These are phyloP conservation scores for Fragilaria crotonensis DNA, from an alignment of 108 stramenopile genomes.

Conservation along the genomic window DNA sequence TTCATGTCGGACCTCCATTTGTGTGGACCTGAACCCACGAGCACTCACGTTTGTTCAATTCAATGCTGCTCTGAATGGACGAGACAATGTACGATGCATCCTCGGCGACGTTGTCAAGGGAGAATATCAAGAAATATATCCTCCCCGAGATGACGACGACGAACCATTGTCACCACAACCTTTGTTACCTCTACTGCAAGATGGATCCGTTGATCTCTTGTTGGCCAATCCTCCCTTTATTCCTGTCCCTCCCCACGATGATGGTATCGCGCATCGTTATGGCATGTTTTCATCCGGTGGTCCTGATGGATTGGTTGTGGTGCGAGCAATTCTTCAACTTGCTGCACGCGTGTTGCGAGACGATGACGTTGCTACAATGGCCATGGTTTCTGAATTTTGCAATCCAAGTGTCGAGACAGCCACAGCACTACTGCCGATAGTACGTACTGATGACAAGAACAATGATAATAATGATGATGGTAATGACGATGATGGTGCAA, in stretches of 20 bases:
- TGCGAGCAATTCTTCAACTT: conserved; percentile 39
- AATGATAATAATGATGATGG: not conserved
- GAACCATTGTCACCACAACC: too few species aligned
- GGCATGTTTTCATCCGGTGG: conserved; percentile 75
- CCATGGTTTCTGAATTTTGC: conserved; percentile 77
- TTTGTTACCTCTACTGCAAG: too few species aligned
- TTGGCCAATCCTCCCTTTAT: conserved; percentile 88
- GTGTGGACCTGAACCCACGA: conserved; percentile 61
- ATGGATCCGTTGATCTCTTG: conserved; percentile 49
- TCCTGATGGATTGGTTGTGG: conserved; percentile 51
- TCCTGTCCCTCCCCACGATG: conserved; percentile 59
- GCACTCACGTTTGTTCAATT: conserved; percentile 54
- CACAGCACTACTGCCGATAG: not conserved
- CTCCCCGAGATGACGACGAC: too few species aligned
- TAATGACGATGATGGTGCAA: conserved; percentile 26
- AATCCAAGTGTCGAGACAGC: conserved; percentile 42
- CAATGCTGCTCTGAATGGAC: conserved; percentile 60
- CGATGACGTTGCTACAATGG: conserved; percentile 30
- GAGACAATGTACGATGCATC: too few species aligned
- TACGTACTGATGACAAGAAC: conserved; percentile 9
- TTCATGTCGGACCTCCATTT: conserved; percentile 24
- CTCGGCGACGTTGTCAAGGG: too few species aligned
- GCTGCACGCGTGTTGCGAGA: conserved; percentile 17
- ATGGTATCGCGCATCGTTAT: conserved; percentile 28
- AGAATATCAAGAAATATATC: too few species aligned